Base-by-base conservation (phyloP, 352 stramenopile genomes). In the Phytophthora aleatoria region DNA sequence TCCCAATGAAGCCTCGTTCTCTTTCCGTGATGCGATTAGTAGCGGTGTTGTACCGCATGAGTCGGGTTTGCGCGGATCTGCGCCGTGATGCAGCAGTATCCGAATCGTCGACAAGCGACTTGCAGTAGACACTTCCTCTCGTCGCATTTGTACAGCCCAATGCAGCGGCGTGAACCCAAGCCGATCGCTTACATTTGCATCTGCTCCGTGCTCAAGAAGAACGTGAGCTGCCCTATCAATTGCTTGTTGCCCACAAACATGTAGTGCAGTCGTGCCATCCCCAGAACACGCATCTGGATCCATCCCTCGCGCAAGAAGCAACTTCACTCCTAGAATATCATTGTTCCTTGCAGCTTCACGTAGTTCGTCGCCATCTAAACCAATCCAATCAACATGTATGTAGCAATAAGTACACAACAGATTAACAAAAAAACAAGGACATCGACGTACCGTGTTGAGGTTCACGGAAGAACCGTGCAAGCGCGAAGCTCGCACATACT, bases 81-180 rank as follows among this genome's bases (percentile, higher is more conserved):
- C 85, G n/a, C 82, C 82, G 36, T 83, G 76, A 12, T 77, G 74
- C 28, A 94, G 55, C 26, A 95, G 51, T 58, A 91, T 61, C 7
- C 82, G 76, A 50, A 94, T 89, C 12, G 88, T 89, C 24, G 83
- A 80, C n/a, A 95, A 69, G 0, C 83, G 81, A 61, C 81, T 92
- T 28, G 71, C 49, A 3, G 75, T 36, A 13, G 80, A 92, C 12
- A 81, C 57, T 71, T 94, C 87, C 66, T 95, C 85, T 48, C 87
- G 79, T 44, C 85, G 81, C 64, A 94, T 76, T 55, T 94, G 85
- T 4, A 95, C 87, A 9, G 87, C 83, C 85, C 87, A 95, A 56
- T 95, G 83, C 36, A 94, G 54, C 8, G 87, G 85, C 10, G 85
- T 90, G 43, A 94, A 92, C 3, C 85, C 85, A 35, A 94, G 62